phyloP scores from a whole-genome alignment of 176 grass and related monocot genomes.

The Zoysia japonica region DNA sequence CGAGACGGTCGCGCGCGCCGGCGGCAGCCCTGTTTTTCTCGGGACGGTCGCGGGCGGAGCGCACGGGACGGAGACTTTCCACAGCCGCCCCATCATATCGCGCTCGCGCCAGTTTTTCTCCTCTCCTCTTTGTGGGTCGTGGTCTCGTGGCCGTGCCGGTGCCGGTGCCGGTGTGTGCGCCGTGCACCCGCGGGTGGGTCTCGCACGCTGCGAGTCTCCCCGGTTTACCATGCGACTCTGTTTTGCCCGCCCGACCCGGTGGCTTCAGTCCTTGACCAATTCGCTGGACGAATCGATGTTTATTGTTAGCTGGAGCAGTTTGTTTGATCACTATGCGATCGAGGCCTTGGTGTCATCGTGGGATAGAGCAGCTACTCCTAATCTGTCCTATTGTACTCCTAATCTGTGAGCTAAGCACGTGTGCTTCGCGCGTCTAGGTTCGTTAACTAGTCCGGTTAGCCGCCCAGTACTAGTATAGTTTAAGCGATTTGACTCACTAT shows the following conservation, averaged over 20 bases:
- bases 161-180: not conserved
- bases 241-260: too few relatives aligned
- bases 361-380: not conserved
- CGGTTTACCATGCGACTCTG: not conserved
- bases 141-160: not conserved
- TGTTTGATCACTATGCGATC: too few relatives aligned
- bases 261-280: too few relatives aligned
- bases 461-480: not conserved
- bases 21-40: not conserved
- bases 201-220: too few relatives aligned
- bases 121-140: not conserved
- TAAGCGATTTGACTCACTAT: slow-evolving; percentile 22
- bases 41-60: not conserved
- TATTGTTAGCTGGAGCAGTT: not conserved
- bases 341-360: not conserved
- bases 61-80: not conserved
- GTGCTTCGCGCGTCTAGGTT: not conserved
- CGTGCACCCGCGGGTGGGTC: not conserved
- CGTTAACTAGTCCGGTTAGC: not conserved
- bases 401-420: not conserved
- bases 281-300: too few relatives aligned
- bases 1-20: not conserved
- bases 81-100: not conserved
- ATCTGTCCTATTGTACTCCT: too few relatives aligned
- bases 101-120: not conserved